Evolutionary conservation across 176 grass and related monocot genomes (phyloP).

Genomic region (Carex myosuroides): DNA sequence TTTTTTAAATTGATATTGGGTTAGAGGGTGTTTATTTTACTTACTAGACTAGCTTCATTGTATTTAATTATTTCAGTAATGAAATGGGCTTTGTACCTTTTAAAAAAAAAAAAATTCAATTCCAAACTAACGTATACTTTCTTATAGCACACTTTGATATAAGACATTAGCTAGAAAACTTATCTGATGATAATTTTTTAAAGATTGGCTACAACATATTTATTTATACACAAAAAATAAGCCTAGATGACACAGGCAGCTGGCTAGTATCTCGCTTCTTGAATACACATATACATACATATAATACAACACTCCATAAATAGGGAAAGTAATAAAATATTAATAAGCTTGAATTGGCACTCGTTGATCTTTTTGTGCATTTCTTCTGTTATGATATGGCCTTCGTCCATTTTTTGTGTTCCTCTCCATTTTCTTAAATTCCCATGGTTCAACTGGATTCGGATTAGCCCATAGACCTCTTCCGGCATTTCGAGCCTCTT

Average conservation of each 20-base stretch:
- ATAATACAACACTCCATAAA: not conserved
- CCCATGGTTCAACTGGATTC: slow-evolving; percentile 11
- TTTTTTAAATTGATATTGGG: too few relatives aligned
- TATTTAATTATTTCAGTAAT: too few relatives aligned
- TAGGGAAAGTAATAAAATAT: not conserved
- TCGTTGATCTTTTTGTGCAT: slow-evolving; percentile 1
- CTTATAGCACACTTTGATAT: not conserved
- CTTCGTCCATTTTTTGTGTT: not conserved
- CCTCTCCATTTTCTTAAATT: not conserved
- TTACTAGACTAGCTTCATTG: too few relatives aligned
- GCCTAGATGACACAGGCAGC: not conserved
- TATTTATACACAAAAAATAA: not conserved
- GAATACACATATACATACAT: not conserved
- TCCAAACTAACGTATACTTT: not conserved
- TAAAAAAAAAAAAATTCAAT: too few relatives aligned
- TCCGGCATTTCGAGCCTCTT: slow-evolving; percentile 13
- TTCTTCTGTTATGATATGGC: not conserved
- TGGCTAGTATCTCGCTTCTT: not conserved
- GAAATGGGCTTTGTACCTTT: too few relatives aligned
- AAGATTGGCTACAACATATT: not conserved
- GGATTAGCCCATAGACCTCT: slow-evolving; percentile 21
- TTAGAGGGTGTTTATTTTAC: too few relatives aligned
- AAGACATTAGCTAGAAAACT: not conserved
- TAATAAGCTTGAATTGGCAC: slow-evolving; percentile 3
- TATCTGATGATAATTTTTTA: not conserved